phyloP scores from a whole-genome alignment of 2,329 filamentous ascomycete genomes.

The Aspergillus niger region DNA sequence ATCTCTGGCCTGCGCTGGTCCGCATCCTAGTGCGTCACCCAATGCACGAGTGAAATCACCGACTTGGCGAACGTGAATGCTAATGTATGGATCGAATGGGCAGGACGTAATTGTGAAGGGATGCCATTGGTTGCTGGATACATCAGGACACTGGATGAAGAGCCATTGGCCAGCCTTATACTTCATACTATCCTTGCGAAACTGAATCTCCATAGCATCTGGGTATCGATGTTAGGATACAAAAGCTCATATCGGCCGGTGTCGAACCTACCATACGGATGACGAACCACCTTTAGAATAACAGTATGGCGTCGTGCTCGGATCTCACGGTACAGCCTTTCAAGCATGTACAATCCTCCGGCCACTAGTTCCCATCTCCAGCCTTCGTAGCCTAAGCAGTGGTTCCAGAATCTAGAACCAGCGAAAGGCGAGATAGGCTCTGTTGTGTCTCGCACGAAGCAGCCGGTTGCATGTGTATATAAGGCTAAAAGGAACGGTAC shows the following conservation, averaged over 20 bases:
- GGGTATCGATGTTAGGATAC: slow-evolving; percentile 29
- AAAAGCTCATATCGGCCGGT: too few relatives aligned
- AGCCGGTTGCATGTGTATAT: slow-evolving; percentile 94
- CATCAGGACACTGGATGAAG: slow-evolving; percentile 87
- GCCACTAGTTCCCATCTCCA: slow-evolving; percentile 96
- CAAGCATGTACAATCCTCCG: slow-evolving; percentile 80
- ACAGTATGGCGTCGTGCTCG: slow-evolving; percentile 79
- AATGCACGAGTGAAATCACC: slow-evolving; percentile 94
- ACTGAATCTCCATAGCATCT: slow-evolving; percentile 97
- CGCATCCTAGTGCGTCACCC: slow-evolving; percentile 93
- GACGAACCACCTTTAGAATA: slow-evolving; percentile 90
- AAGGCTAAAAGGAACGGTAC: slow-evolving; percentile 90
- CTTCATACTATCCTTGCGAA: slow-evolving; percentile 91
- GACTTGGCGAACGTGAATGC: slow-evolving; percentile 91
- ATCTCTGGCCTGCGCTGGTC: slow-evolving; percentile 80
- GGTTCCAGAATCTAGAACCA: slow-evolving; percentile 77
- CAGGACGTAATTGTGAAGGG: slow-evolving; percentile 99
- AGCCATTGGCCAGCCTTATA: slow-evolving; percentile 99
- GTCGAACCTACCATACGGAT: slow-evolving; percentile 76
- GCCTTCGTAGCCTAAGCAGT: slow-evolving; percentile 92
- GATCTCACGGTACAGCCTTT: slow-evolving; percentile 89
- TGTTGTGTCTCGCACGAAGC: slow-evolving; percentile 85
- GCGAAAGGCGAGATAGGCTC: slow-evolving; percentile 80
- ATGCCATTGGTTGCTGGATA: slow-evolving; percentile 93
- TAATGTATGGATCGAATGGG: slow-evolving; percentile 92